phyloP scores from a whole-genome alignment of 164 flowering plant species.

The Vitis labrusca region DNA sequence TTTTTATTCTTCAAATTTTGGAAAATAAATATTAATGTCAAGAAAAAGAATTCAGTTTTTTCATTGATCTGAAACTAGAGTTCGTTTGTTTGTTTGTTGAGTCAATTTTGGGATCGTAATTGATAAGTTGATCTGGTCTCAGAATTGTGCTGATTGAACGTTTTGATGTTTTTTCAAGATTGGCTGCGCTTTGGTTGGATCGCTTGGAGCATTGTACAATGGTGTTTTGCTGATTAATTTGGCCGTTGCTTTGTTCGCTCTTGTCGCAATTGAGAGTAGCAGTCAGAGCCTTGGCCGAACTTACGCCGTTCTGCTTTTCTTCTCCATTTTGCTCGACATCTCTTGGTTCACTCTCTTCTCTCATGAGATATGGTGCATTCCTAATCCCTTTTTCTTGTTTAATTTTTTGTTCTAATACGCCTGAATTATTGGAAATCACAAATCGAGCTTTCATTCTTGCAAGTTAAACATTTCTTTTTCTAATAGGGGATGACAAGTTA shows the following conservation, averaged over 20 bases:
- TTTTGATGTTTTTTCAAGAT: constrained; percentile 36
- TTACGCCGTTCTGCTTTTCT: constrained; percentile 79
- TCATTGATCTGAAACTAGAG: no score
- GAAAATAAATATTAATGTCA: no score
- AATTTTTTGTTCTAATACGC: neutral
- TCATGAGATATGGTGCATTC: constrained; percentile 56
- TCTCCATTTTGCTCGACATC: constrained; percentile 61
- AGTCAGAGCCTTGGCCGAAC: constrained; percentile 83
- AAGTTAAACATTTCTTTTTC: no score
- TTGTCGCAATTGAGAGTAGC: constrained; percentile 92
- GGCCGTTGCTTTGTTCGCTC: constrained; percentile 72
- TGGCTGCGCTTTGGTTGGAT: constrained; percentile 82
- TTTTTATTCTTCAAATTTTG: no score
- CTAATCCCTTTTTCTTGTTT: neutral
- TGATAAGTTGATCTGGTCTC: no score
- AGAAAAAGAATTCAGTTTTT: no score
- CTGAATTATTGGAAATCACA: no score
- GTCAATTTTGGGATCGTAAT: neutral
- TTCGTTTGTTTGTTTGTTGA: neutral
- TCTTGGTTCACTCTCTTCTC: constrained; percentile 77
- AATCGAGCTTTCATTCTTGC: no score
- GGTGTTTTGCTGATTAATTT: constrained; percentile 74
- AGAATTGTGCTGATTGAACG: no score
- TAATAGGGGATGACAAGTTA: no score
- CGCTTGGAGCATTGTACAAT: constrained; percentile 79